Conservation (phyloP, 176 grass and related monocot genomes). For the Hordeum marinum region DNA sequence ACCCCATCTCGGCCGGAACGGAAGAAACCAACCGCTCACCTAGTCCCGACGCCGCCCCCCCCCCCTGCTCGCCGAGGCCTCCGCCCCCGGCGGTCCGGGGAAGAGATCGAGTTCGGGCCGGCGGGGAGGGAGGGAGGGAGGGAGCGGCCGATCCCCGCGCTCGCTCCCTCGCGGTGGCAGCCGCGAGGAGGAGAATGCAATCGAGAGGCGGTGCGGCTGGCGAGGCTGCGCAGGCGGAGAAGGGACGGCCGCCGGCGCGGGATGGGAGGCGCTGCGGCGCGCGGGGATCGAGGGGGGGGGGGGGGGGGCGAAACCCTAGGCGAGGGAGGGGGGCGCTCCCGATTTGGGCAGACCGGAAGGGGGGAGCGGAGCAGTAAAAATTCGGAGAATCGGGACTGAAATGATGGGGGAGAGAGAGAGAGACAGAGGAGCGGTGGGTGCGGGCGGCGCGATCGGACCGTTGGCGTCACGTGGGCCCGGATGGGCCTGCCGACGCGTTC, state of each 20-base stretch:
- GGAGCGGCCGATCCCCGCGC: background rate
- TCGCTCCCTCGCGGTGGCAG: no score
- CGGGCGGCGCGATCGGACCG: slow-evolving; percentile 11
- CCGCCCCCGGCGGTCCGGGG: background rate
- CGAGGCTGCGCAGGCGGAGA: background rate
- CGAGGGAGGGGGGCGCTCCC: background rate
- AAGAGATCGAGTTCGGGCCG: background rate
- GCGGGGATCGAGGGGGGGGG: background rate
- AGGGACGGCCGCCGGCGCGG: no score
- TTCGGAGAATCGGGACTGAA: background rate
- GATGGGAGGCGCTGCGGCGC: background rate
- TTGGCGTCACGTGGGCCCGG: slow-evolving; percentile 4
- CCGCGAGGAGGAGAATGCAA: background rate
- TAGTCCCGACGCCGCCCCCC: background rate
- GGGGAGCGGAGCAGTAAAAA: background rate
- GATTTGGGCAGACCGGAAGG: background rate
- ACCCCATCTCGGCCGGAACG: background rate
- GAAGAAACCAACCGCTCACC: background rate
- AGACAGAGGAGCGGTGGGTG: background rate
- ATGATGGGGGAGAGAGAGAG: background rate
- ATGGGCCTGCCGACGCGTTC: slow-evolving; percentile 13
- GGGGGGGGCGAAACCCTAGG: slow-evolving; percentile 30
- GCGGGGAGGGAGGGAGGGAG: background rate
- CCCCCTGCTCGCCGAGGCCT: background rate
- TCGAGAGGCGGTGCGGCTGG: background rate